A percentile compares a stretch with the other conserved stretches of the same genome.
Conservation (phyloP, 208 protist genomes). For the Leishmania aethiopica region DNA sequence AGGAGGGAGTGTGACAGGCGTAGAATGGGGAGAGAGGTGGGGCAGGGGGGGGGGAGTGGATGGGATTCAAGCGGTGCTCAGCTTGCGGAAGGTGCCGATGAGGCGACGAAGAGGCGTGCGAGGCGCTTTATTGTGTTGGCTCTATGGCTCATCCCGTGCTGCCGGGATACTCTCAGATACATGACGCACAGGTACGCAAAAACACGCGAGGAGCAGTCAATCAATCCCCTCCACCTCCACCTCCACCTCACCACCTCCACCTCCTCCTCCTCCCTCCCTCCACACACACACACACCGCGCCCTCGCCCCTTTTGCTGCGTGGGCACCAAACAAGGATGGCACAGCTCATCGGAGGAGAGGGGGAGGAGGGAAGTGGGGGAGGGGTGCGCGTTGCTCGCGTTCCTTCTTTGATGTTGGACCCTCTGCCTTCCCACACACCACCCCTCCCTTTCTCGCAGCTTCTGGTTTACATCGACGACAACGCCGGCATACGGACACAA, state of each 20-base stretch:
- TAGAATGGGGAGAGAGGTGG: too few species aligned
- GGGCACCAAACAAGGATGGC: not conserved
- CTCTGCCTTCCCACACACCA: not conserved
- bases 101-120: not conserved
- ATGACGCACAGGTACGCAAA: not conserved
- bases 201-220: not conserved
- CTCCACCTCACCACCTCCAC: too few species aligned
- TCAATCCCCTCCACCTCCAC: too few species aligned
- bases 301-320: not conserved
- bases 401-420: not conserved
- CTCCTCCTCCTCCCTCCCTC: not conserved
- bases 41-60: not conserved
- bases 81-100: not conserved
- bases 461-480: not conserved
- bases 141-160: not conserved
- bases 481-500: not conserved
- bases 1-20: not conserved
- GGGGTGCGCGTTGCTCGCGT: not conserved
- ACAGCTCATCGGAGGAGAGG: not conserved
- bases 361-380: not conserved
- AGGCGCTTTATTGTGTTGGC: not conserved
- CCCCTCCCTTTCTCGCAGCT: not conserved
- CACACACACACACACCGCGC: not conserved
- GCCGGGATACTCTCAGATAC: not conserved
- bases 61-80: not conserved